These are phyloP conservation scores for Phytophthora boehmeriae DNA, from an alignment of 352 stramenopile species.

Conservation along the genomic window DNA sequence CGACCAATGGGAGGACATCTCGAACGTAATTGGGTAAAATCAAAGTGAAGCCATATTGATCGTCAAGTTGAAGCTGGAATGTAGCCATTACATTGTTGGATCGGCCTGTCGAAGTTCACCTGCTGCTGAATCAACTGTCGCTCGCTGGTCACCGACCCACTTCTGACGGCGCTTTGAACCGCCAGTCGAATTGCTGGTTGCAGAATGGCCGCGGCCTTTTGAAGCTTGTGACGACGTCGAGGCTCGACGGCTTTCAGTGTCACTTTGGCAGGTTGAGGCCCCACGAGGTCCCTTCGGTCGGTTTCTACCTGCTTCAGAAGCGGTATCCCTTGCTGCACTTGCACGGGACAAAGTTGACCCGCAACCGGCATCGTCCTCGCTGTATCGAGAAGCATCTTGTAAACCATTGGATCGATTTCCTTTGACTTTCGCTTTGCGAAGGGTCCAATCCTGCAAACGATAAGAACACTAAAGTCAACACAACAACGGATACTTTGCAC, in stretches of 20 bases:
- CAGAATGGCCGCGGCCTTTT: not conserved
- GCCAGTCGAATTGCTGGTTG: not conserved
- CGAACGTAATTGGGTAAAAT: not conserved
- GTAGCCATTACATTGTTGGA: constrained; percentile 12
- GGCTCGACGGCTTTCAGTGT: constrained; percentile 15
- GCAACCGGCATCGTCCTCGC: constrained; percentile 10
- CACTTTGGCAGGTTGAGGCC: constrained; percentile 14
- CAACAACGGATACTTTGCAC: not conserved
- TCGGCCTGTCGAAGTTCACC: constrained; percentile 24
- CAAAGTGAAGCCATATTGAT: not conserved
- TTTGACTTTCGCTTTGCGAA: constrained; percentile 37
- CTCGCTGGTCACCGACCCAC: too few species aligned
- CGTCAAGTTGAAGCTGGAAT: not conserved
- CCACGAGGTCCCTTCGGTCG: constrained; percentile 17
- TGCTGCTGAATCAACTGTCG: constrained; percentile 7
- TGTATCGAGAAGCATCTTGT: constrained; percentile 11
- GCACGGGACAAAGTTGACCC: constrained; percentile 11
- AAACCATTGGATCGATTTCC: constrained; percentile 16
- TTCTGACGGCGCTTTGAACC: not conserved
- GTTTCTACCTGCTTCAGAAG: constrained; percentile 11
- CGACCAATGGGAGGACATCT: constrained; percentile 10
- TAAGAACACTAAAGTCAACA: not conserved
- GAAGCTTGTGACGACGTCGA: constrained; percentile 28
- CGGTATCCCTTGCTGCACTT: constrained; percentile 10
- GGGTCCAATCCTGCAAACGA: constrained; percentile 31